Evolutionary conservation across 768 basidiomycete species (phyloP).

Genomic region (Tephrocybe sp.): DNA sequence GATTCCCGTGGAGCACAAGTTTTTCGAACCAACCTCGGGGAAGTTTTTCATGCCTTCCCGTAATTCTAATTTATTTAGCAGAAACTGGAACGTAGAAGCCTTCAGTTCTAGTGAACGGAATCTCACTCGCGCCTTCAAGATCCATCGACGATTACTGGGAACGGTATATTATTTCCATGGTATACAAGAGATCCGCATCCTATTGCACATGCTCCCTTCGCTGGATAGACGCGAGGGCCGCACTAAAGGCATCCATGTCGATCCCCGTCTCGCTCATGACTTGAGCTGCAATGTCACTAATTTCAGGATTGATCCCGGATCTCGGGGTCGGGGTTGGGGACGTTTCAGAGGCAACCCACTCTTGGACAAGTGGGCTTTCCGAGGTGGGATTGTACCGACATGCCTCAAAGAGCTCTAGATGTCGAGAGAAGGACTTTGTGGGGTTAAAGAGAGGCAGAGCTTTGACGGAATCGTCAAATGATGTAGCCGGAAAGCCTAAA

Average conservation of each 20-base stretch:
- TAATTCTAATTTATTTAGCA: too few species aligned
- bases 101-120: too few species aligned
- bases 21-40: too few species aligned
- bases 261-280: constrained; percentile 19
- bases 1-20: too few species aligned
- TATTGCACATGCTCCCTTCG: neutral
- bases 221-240: constrained; percentile 14
- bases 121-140: too few species aligned
- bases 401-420: constrained; percentile 46
- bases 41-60: too few species aligned
- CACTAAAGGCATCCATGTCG: constrained; percentile 15
- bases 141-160: too few species aligned
- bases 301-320: neutral
- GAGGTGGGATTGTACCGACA: constrained; percentile 39
- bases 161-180: too few species aligned
- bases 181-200: too few species aligned
- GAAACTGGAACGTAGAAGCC: too few species aligned
- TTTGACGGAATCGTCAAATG: constrained; percentile 13
- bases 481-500: neutral
- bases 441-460: constrained; percentile 57
- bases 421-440: constrained; percentile 43
- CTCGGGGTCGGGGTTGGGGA: neutral
- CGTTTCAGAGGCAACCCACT: constrained; percentile 30
- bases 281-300: constrained; percentile 10
- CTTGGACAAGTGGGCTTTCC: constrained; percentile 39